Evolutionary conservation across 78 protist genomes (phyloP).

Genomic region (Dictyostelium discoideum): DNA sequence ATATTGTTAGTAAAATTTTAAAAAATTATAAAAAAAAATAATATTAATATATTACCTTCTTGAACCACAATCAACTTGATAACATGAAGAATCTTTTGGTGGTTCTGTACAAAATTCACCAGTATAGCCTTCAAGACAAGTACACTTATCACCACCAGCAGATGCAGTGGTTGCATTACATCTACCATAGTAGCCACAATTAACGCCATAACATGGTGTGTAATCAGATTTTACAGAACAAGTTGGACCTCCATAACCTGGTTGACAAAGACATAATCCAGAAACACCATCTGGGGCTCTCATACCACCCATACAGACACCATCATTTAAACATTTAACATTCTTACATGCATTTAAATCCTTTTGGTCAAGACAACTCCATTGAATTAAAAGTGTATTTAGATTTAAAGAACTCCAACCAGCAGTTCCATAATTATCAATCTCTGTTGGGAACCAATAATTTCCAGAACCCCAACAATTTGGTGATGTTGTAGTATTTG

Average conservation of each 20-base stretch:
- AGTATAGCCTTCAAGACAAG: not conserved
- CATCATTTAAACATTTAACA: not conserved
- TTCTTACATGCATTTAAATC: not conserved
- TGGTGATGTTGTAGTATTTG: not conserved
- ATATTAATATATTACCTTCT: not conserved
- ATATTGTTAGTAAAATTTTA: too few relatives aligned
- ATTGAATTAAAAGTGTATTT: not conserved
- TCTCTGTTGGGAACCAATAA: conserved; percentile 10
- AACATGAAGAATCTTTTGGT: not conserved
- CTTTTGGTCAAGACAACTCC: not conserved
- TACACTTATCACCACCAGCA: not conserved
- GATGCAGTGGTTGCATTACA: conserved; percentile 12
- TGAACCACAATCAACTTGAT: conserved; percentile 4
- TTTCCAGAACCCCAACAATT: not conserved
- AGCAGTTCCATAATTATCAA: not conserved
- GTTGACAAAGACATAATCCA: conserved; percentile 7
- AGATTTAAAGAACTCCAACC: not conserved
- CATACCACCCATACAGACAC: conserved; percentile 18
- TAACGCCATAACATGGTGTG: not conserved
- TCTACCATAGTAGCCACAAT: not conserved
- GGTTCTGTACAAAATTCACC: not conserved
- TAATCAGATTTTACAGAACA: not conserved
- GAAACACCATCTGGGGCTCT: not conserved
- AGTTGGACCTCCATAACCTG: not conserved
- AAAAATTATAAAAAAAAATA: too few relatives aligned